Base-by-base conservation (phyloP, 1,284 basidiomycete genomes). In the Cutaneotrichosporon cyanovorans region DNA sequence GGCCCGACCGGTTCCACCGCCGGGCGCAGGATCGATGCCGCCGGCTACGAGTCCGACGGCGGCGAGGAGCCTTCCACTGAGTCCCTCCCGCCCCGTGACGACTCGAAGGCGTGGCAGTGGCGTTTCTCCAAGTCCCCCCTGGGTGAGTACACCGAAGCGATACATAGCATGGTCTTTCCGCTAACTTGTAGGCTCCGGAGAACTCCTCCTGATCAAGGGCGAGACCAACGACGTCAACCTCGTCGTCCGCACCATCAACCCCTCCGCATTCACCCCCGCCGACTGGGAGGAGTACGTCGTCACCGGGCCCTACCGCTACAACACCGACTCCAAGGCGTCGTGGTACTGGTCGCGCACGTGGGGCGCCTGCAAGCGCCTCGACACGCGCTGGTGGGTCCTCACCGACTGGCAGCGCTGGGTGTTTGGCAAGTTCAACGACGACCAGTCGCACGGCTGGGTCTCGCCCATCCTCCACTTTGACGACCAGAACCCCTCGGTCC, bases 331-430 rank as follows among this genome's bases (percentile, higher is more conserved):
- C 45, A 72, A 71, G 59, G 71, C 72, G 8, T 71, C 69, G 28
- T 73, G 71, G 72, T 71, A 71, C 59, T 73, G 71, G 70, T 69
- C 66, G 30, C 62, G 71, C 43, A 58, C 64, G 31, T 69, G 58
- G 51, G 63, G 62, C 18, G 69, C 68, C 11, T 59, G 63, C 50
- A 65, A 64, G 45, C 63, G 72, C 23, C 61, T 73, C 41, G 53
- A 57, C 6, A 65, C 68, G 51, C 53, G 61, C 37, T 69, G 63
- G 55, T 73, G 61, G 48, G 68, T 71, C 44, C 58, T 73, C 48
- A 73, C 72, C 41, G 68, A 71, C 53, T 73, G 66, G 57, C 61
- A 72, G 47, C 58, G 66, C 52, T 73, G 72, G 72, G 62, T 59
- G n/a, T 73, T 72, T 54, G 72, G 72, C 21, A 60, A 53, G 41